Evolutionary conservation across 164 flowering plant genomes (phyloP).

Genomic region (Vitis rotundifolia): DNA sequence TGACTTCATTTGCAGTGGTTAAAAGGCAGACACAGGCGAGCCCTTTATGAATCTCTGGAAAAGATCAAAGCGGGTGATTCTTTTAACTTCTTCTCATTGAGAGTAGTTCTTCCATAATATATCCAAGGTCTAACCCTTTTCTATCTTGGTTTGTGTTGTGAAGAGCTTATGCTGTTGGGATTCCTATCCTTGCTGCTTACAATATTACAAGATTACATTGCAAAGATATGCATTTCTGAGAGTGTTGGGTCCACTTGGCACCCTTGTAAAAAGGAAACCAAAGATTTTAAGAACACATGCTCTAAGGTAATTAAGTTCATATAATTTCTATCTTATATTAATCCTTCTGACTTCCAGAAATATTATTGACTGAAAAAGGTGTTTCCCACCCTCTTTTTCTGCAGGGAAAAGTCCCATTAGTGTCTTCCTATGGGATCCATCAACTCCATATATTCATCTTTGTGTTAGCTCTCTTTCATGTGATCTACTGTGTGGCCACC

Average conservation of each 20-base stretch:
- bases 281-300: not conserved
- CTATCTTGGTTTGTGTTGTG: not conserved
- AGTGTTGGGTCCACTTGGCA: conserved; percentile 45
- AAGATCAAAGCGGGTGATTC: conserved; percentile 60
- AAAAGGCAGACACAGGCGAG: conserved; percentile 35
- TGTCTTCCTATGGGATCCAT: conserved; percentile 62
- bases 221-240: conserved; percentile 45
- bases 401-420: conserved; percentile 65
- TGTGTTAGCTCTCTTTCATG: conserved; percentile 63
- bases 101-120: too few species aligned
- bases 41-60: conserved; percentile 57
- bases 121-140: not conserved
- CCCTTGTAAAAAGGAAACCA: conserved; percentile 33
- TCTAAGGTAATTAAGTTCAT: too few species aligned
- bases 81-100: not conserved
- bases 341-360: too few species aligned
- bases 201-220: conserved; percentile 37
- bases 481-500: conserved; percentile 56
- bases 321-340: too few species aligned
- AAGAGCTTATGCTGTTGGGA: conserved; percentile 79
- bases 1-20: conserved; percentile 40
- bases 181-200: conserved; percentile 66
- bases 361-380: too few species aligned
- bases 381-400: not conserved
- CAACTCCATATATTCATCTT: conserved; percentile 84